Percentiles rank a stretch among this genome's conserved stretches.
Conservation (phyloP, 495 filamentous ascomycete species). For the Glonium stellatum region DNA sequence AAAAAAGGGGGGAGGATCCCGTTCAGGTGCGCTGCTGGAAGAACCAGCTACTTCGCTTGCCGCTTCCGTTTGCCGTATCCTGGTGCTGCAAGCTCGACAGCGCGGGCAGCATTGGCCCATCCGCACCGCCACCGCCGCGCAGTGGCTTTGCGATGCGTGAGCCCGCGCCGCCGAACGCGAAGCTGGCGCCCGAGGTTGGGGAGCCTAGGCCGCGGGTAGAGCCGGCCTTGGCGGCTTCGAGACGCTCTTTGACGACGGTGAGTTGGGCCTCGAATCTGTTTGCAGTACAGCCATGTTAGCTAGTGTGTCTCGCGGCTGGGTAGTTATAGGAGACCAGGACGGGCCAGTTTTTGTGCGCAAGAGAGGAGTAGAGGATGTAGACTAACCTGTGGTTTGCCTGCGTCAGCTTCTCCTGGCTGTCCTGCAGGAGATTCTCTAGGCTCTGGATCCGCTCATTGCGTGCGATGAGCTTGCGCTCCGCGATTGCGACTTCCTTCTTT, state of each 20-base stretch:
- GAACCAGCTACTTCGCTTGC: constrained; percentile 38
- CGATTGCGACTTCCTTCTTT: constrained; percentile 99
- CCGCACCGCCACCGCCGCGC: constrained; percentile 67
- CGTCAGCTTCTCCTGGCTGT: constrained; percentile 94
- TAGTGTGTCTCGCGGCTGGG: background rate
- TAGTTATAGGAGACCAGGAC: background rate
- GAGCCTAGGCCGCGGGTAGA: constrained; percentile 72
- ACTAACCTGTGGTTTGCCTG: constrained; percentile 83
- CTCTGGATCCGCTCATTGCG: constrained; percentile 93
- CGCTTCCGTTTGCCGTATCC: constrained; percentile 3
- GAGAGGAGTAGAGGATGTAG: constrained; percentile 7
- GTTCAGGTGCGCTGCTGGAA: constrained; percentile 32
- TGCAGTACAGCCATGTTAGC: constrained; percentile 1
- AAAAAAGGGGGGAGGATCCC: too few relatives aligned
- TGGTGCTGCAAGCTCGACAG: constrained; percentile 30
- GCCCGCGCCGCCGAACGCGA: constrained; percentile 64
- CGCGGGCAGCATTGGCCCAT: constrained; percentile 21
- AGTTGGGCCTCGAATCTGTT: constrained; percentile 92
- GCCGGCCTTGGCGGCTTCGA: constrained; percentile 89
- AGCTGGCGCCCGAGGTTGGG: constrained; percentile 48
- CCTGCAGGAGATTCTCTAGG: constrained; percentile 83
- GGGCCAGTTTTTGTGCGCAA: background rate
- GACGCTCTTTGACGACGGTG: constrained; percentile 91
- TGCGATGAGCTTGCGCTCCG: constrained; percentile 92
- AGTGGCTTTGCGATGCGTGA: constrained; percentile 96